Conservation (phyloP, 75 land plant genomes). For the Pinus tabuliformis region DNA sequence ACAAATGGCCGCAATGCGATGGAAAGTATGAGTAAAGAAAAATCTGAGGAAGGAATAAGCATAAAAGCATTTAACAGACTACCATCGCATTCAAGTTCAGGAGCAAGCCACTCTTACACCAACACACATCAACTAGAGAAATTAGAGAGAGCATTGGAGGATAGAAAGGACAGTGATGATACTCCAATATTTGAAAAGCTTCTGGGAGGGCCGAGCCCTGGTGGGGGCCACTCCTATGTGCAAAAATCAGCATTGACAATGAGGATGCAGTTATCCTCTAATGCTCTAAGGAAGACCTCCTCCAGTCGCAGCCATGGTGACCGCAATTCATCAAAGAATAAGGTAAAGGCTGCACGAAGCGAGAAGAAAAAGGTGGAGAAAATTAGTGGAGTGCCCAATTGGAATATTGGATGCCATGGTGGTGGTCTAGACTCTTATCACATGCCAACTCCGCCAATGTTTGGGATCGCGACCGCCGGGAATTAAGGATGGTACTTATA, state of each 20-base stretch:
- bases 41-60: background rate
- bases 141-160: background rate
- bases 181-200: background rate
- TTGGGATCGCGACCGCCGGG: background rate
- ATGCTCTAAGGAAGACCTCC: too few relatives aligned
- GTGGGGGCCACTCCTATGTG: background rate
- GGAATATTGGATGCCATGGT: background rate
- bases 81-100: background rate
- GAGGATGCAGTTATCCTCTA: background rate
- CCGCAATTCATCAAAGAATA: background rate
- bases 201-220: background rate
- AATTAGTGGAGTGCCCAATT: background rate
- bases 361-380: background rate
- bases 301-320: background rate
- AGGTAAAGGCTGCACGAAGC: background rate
- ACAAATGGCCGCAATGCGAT: background rate
- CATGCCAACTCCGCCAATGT: background rate
- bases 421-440: background rate
- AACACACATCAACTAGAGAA: background rate
- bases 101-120: background rate
- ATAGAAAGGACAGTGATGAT: background rate
- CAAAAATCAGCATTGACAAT: background rate
- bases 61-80: background rate
- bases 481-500: too few relatives aligned
- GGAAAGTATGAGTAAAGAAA: background rate